These are phyloP conservation scores for Neoboletus subvelutipes DNA, from an alignment of 768 basidiomycete species.

Conservation along the genomic window DNA sequence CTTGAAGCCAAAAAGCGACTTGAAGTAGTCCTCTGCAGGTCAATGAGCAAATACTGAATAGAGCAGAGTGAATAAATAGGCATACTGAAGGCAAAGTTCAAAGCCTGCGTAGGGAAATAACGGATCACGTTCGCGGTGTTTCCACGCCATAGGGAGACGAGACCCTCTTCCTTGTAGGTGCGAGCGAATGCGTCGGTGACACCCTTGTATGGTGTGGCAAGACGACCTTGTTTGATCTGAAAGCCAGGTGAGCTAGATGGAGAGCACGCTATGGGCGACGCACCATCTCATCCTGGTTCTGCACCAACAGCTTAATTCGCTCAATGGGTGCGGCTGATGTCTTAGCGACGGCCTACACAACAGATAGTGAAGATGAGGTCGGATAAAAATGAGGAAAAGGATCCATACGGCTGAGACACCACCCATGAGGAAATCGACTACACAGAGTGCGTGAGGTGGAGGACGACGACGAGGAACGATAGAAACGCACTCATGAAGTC, in stretches of 20 bases:
- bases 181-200: constrained; percentile 87
- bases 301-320: constrained; percentile 97
- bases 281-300: constrained; percentile 99
- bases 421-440: constrained; percentile 95
- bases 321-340: constrained; percentile 99
- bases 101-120: constrained; percentile 99
- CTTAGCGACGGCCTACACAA: constrained; percentile 89
- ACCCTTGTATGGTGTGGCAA: constrained; percentile 95
- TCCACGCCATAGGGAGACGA: constrained; percentile 96
- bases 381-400: neutral
- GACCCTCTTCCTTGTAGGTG: constrained; percentile 93
- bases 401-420: constrained; percentile 84
- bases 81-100: constrained; percentile 99
- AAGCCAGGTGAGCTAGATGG: constrained; percentile 6
- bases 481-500: constrained; percentile 74
- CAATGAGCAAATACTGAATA: constrained; percentile 4
- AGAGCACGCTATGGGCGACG: constrained; percentile 14
- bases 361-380: constrained; percentile 19
- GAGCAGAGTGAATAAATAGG: constrained; percentile 18
- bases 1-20: constrained; percentile 98
- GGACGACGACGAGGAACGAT: neutral
- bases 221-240: constrained; percentile 99
- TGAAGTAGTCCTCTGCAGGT: constrained; percentile 87
- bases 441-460: constrained; percentile 16
- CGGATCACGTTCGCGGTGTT: constrained; percentile 99